A percentile compares a stretch with the other conserved stretches of the same genome.
These are phyloP conservation scores for Suillus hirtellus DNA, from an alignment of 768 basidiomycete species.

Conservation along the genomic window DNA sequence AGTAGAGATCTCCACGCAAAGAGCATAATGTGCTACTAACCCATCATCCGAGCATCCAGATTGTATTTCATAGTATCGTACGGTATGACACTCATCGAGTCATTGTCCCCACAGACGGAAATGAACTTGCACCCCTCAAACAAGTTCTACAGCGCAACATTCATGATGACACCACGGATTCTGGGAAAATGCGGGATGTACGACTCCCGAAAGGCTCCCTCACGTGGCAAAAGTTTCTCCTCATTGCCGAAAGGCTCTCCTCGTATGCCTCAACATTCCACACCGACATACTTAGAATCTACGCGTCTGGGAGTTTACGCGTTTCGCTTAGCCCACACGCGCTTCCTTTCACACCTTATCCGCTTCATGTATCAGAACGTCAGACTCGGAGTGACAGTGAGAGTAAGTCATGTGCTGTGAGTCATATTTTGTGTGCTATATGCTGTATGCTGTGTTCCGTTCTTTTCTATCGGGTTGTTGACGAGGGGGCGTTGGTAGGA, in stretches of 20 bases:
- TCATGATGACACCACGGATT: neutral
- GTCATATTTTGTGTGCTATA: neutral
- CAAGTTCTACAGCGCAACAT: neutral
- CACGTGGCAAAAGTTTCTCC: too few relatives aligned
- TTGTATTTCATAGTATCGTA: neutral
- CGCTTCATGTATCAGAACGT: neutral
- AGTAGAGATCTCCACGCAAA: neutral
- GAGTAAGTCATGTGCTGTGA: neutral
- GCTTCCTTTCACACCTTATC: neutral
- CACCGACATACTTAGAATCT: neutral
- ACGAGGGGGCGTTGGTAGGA: neutral
- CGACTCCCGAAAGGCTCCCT: neutral
- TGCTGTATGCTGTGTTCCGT: too few relatives aligned
- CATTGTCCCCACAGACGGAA: neutral
- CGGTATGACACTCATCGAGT: neutral
- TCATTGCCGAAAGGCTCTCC: neutral
- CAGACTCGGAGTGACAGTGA: neutral
- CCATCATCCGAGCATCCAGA: neutral
- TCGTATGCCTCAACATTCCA: neutral
- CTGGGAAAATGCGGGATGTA: neutral
- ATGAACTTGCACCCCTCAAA: neutral
- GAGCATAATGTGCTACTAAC: neutral
- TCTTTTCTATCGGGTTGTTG: neutral
- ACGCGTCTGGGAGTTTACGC: neutral
- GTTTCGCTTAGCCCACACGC: neutral